Percentiles rank a stretch among this genome's conserved stretches.
These are phyloP conservation scores for Cephaloascus fragrans DNA, from an alignment of 805 yeast species.

Conservation along the genomic window DNA sequence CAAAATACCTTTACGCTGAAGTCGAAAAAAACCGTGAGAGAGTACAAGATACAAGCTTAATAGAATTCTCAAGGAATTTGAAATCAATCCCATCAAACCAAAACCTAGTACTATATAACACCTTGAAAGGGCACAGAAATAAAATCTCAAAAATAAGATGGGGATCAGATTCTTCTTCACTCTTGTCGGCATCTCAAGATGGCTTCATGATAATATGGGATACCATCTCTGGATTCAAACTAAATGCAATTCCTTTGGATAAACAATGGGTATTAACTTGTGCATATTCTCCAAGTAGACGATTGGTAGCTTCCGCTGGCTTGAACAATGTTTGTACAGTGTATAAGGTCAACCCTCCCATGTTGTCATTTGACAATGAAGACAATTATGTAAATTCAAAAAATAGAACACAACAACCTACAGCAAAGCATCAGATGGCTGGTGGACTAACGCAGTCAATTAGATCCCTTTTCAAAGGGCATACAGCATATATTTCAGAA, in stretches of 20 bases:
- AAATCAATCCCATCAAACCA: slow-evolving; percentile 16
- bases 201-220: slow-evolving; percentile 85
- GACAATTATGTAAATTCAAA: background rate
- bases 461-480: slow-evolving; percentile 61
- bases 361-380: too few species aligned
- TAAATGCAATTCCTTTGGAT: slow-evolving; percentile 60
- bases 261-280: slow-evolving; percentile 76
- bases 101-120: slow-evolving; percentile 20
- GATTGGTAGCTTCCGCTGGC: slow-evolving; percentile 71
- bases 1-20: slow-evolving; percentile 37
- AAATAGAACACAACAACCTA: background rate
- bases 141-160: slow-evolving; percentile 65
- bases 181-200: slow-evolving; percentile 77
- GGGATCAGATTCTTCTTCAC: slow-evolving; percentile 48
- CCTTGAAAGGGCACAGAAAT: slow-evolving; percentile 57
- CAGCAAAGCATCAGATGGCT: slow-evolving; percentile 6
- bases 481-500: slow-evolving; percentile 72
- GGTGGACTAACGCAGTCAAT: slow-evolving; percentile 17
- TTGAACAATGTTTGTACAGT: slow-evolving; percentile 71
- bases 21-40: slow-evolving; percentile 31
- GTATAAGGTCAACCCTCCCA: slow-evolving; percentile 29
- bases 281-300: slow-evolving; percentile 59
- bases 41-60: slow-evolving; percentile 35
- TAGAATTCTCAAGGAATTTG: slow-evolving; percentile 23
- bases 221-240: slow-evolving; percentile 58